Base-by-base conservation (phyloP, 169 alveolate genomes). In the Perkinsus chesapeaki region DNA sequence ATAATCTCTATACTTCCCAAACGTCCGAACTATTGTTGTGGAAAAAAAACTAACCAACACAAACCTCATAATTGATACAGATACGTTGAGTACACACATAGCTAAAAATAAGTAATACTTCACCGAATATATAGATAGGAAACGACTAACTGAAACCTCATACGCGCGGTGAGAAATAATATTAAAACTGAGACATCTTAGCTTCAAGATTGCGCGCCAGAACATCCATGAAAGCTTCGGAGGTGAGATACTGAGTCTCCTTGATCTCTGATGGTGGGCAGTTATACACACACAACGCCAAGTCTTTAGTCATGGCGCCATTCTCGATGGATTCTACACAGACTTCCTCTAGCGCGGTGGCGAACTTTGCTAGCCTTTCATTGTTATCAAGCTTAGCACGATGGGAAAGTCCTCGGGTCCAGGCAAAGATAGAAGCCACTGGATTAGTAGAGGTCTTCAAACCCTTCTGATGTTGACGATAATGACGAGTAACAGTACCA, bases 401-500 rank as follows among this genome's bases (percentile, higher is more conserved):
- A 91, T 96, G 97, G 48, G 94, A 94, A 34, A 98, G 96, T 3
- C 99, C 99, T 93, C 98, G 94, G 12, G 99, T 98, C 99, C 99
- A 98, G 39, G 99, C 99, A 93, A 97, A 98, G 91, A 98, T 98
- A 72, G 98, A 96, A 36, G 99, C 99, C 39, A 98, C 97, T 72
- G 99, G 99, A 96, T 98, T 98, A 34, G 99, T 98, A 38, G 99
- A 97, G 7, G 99, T 98, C 95, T 96, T 97, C 72, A 95, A 92
- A 0, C 99, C 99, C 94, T 96, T 91, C 93, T 93, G 94, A 34
- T 93, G 94, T 39, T 96, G 95, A 92, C 99, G 96, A 96, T 95
- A 98, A 95, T 98, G 99, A 73, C 99, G 95, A 10, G 99, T 98
- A 38, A 98, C 99, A 37, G 99, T 98, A 93, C 99, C 99, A 95